A percentile compares a stretch with the other conserved stretches of the same genome.
phyloP scores from a whole-genome alignment of 768 basidiomycete species.

The Xerocomellus intermedius region DNA sequence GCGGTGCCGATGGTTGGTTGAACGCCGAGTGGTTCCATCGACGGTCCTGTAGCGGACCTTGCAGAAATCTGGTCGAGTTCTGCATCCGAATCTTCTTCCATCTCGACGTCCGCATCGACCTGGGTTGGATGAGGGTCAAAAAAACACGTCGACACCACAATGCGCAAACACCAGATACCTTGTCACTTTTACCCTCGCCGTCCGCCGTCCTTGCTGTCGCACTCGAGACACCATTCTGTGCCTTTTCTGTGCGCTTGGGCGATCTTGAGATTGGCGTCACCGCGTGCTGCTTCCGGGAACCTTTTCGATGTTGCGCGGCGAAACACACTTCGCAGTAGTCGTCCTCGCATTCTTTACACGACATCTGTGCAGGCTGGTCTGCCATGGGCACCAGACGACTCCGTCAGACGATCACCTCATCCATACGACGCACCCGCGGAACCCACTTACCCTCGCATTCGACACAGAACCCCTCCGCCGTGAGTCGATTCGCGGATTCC shows the following conservation, averaged over 20 bases:
- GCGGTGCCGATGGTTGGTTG: conserved; percentile 59
- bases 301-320: conserved; percentile 80
- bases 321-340: conserved; percentile 85
- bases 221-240: conserved; percentile 15
- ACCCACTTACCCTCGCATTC: conserved; percentile 76
- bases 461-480: conserved; percentile 67
- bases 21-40: conserved; percentile 42
- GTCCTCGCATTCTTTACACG: conserved; percentile 71
- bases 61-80: conserved; percentile 39
- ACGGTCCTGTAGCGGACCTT: conserved; percentile 21
- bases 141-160: background rate
- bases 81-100: conserved; percentile 34
- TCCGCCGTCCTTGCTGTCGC: background rate
- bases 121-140: conserved; percentile 12
- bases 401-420: background rate
- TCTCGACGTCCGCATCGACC: conserved; percentile 37
- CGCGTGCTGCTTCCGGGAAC: conserved; percentile 64
- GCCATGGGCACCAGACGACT: background rate
- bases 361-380: conserved; percentile 83
- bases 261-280: conserved; percentile 44
- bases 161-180: conserved; percentile 16
- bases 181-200: conserved; percentile 8
- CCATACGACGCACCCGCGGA: background rate
- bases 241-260: conserved; percentile 6
- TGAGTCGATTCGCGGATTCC: conserved; percentile 46